Evolutionary conservation across 495 filamentous ascomycete species (phyloP).

Genomic region (Aspergillus affinis): DNA sequence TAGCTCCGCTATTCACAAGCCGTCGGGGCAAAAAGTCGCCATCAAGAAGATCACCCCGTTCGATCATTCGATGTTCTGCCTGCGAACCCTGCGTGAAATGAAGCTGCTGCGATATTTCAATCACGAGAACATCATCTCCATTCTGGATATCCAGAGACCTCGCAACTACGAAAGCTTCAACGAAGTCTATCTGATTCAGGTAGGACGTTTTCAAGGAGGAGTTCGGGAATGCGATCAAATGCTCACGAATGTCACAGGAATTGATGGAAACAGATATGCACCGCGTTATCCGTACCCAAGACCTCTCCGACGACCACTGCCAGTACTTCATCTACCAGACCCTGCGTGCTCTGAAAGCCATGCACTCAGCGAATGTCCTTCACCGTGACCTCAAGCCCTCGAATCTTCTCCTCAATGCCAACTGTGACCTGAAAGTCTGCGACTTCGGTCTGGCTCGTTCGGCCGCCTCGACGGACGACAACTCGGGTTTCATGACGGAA

Average conservation of each 20-base stretch:
- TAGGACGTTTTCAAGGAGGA: conserved; percentile 36
- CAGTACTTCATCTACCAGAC: conserved; percentile 99
- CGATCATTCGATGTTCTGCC: conserved; percentile 98
- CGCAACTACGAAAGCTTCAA: conserved; percentile 94
- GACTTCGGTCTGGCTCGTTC: conserved; percentile 96
- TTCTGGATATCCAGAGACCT: conserved; percentile 98
- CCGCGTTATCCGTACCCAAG: conserved; percentile 97
- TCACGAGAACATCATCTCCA: conserved; percentile 99
- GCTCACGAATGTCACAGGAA: conserved; percentile 57
- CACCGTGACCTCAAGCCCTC: conserved; percentile 98
- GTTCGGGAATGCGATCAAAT: neutral
- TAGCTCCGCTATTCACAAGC: conserved; percentile 97
- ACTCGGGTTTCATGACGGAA: conserved; percentile 99
- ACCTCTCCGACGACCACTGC: conserved; percentile 97
- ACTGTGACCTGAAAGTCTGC: conserved; percentile 98
- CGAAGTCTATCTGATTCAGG: conserved; percentile 98
- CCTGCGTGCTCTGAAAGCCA: conserved; percentile 94
- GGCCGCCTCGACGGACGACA: conserved; percentile 92
- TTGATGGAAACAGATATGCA: conserved; percentile 99
- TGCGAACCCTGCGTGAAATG: conserved; percentile 97
- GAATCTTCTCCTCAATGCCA: conserved; percentile 94
- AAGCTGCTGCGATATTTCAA: conserved; percentile 99
- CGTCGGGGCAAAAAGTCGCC: conserved; percentile 96
- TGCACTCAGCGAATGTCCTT: conserved; percentile 98
- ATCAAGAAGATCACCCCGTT: conserved; percentile 99